Evolutionary conservation across 352 stramenopile species (phyloP), one percentile per base, ranked within the genome.

Genomic region (Pythium pyrilobum): DNA sequence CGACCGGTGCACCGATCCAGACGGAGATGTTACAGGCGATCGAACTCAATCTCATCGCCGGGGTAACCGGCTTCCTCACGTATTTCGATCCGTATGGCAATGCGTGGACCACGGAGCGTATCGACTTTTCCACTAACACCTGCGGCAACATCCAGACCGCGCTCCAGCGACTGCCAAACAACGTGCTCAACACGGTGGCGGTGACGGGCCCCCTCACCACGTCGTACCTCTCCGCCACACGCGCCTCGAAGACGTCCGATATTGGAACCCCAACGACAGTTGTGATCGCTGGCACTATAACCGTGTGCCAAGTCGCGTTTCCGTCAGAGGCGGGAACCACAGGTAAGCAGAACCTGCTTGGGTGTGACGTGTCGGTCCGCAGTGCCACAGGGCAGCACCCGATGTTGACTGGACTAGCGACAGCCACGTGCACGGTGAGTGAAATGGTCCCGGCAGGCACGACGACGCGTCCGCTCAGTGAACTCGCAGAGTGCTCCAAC

Each of bases 81-180:
- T 92, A 89, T 44, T 59, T 72, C 9, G 81, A 92, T n/a, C 74
- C 78, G 27, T 88, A 92, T 39, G 81, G 81, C 12, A 87, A 85
- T 23, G 49, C 66, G 1, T 92, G 70, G 57, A 82, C 69, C 4
- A 91, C 80, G 0, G 60, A 68, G 7, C 65, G 54, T 6, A 72
- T 87, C 41, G 53, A 47, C 0, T 65, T 83, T 31, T 55, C 25
- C 38, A 21, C 33, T 32, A 15, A 9, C 12, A 72, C 59, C 0
- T 89, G 79, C 39, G 31, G 16, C 0, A 61, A 54, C 7, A 72
- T 89, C 18, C 25, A 88, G 40, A 64, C 5, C 0, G 78, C 69
- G 5, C 52, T 92, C 0, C 56, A 40, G 7, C 63, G 52, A 0
- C 52, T 92, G 0, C 81, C 81, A 0, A 89, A 92, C 60, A 86